Percentiles rank a stretch among this genome's conserved stretches.
These are phyloP conservation scores for Triticum monococcum DNA, from an alignment of 176 grass and related monocot species.

Conservation along the genomic window DNA sequence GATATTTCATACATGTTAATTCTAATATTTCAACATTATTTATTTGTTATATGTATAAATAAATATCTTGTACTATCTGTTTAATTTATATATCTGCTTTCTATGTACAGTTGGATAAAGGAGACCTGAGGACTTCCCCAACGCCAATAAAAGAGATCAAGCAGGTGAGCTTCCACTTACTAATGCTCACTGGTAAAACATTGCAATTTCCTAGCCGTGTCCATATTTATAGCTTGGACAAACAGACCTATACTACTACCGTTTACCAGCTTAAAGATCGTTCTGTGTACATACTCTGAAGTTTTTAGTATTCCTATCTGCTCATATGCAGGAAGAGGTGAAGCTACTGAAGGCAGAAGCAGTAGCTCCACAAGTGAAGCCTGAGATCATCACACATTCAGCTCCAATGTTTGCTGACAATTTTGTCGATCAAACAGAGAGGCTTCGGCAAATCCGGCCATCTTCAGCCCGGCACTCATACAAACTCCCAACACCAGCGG, in stretches of 20 bases:
- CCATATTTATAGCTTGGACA: neutral
- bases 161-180: slow-evolving; percentile 41
- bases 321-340: slow-evolving; percentile 55
- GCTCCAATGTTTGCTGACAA: slow-evolving; percentile 54
- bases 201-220: neutral
- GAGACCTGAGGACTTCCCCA: slow-evolving; percentile 26
- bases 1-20: neutral
- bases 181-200: slow-evolving; percentile 2
- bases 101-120: slow-evolving; percentile 55
- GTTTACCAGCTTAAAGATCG: neutral
- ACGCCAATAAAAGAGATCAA: slow-evolving; percentile 47
- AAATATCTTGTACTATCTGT: neutral
- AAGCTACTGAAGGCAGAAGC: slow-evolving; percentile 39
- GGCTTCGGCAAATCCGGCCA: slow-evolving; percentile 54
- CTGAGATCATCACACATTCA: slow-evolving; percentile 48
- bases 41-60: neutral
- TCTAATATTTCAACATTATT: neutral
- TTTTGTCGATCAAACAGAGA: slow-evolving; percentile 50
- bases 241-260: too few species aligned
- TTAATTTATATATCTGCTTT: neutral
- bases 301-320: neutral
- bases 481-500: slow-evolving; percentile 64
- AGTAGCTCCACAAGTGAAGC: slow-evolving; percentile 27
- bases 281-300: neutral
- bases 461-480: slow-evolving; percentile 59